Percentiles rank a stretch among this genome's conserved stretches.
These are phyloP conservation scores for Fusarium brachygibbosum DNA, from an alignment of 2,329 filamentous ascomycete genomes.

Conservation along the genomic window DNA sequence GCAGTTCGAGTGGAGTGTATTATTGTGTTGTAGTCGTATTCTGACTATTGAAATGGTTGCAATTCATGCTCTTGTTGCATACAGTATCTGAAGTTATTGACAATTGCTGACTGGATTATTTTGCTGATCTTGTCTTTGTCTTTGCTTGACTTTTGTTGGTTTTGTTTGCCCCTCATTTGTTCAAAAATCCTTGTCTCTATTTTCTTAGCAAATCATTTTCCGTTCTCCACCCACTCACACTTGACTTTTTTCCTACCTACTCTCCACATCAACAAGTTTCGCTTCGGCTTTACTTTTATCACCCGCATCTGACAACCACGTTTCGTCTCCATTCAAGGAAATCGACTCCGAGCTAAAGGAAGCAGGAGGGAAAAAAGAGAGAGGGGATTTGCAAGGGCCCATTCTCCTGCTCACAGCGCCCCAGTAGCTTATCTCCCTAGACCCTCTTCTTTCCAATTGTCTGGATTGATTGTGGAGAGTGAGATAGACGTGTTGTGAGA, in stretches of 20 bases:
- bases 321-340: slow-evolving; percentile 20
- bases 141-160: not conserved
- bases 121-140: not conserved
- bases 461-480: slow-evolving; percentile 47
- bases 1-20: too few species aligned
- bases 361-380: not conserved
- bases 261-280: slow-evolving; percentile 3
- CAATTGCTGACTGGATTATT: not conserved
- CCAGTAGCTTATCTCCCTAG: slow-evolving; percentile 40
- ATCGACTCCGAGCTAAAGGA: not conserved
- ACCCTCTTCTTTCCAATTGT: slow-evolving; percentile 19
- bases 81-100: too few species aligned
- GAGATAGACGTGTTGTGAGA: not conserved
- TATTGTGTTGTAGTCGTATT: not conserved
- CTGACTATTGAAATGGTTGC: too few species aligned
- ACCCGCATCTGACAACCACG: slow-evolving; percentile 1
- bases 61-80: too few species aligned
- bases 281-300: slow-evolving; percentile 30
- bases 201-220: slow-evolving; percentile 14
- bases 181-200: not conserved
- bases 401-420: slow-evolving; percentile 17
- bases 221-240: slow-evolving; percentile 11
- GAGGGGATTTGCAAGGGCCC: slow-evolving; percentile 26
- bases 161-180: slow-evolving; percentile 19
- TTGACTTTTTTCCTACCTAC: slow-evolving; percentile 10